phyloP scores from a whole-genome alignment of 1,284 basidiomycete genomes.

The Cutaneotrichosporon mucoides region DNA sequence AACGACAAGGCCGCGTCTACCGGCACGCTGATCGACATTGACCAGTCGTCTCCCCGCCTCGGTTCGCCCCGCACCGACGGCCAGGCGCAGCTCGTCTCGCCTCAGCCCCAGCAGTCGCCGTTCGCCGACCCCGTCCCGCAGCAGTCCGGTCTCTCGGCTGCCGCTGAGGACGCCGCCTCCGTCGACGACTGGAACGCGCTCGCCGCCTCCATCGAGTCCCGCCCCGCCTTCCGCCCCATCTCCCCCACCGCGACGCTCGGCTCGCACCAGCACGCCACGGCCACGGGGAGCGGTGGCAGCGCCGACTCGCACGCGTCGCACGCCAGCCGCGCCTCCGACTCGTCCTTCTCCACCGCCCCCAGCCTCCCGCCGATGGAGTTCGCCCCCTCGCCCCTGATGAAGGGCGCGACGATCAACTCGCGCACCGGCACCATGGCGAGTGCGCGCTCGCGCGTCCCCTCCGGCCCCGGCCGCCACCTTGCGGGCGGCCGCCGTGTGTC shows the following conservation, averaged over 20 bases:
- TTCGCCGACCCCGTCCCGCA: conserved; percentile 1
- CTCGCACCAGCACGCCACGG: conserved; percentile 21
- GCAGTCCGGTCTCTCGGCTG: conserved; percentile 3
- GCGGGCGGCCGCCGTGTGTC: background rate
- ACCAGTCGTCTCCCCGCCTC: conserved; percentile 19
- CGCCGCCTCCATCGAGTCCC: conserved; percentile 26
- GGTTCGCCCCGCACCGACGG: conserved; percentile 16
- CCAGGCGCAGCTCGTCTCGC: conserved; percentile 12
- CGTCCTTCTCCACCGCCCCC: conserved; percentile 1
- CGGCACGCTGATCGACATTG: too few species aligned
- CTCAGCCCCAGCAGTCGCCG: too few species aligned
- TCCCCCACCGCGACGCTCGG: conserved; percentile 38
- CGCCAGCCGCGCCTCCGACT: background rate
- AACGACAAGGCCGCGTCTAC: too few species aligned
- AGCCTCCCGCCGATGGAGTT: conserved; percentile 16
- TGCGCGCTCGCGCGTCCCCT: background rate
- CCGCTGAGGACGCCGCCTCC: conserved; percentile 13
- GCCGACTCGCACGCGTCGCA: conserved; percentile 14
- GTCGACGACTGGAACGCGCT: conserved; percentile 38
- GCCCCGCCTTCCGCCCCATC: conserved; percentile 44
- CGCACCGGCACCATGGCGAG: too few species aligned
- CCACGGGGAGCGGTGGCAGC: background rate
- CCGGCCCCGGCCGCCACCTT: conserved; percentile 1
- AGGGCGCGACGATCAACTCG: too few species aligned
- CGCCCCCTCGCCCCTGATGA: too few species aligned